phyloP scores from a whole-genome alignment of 164 flowering plant species.

The Piper longum region DNA sequence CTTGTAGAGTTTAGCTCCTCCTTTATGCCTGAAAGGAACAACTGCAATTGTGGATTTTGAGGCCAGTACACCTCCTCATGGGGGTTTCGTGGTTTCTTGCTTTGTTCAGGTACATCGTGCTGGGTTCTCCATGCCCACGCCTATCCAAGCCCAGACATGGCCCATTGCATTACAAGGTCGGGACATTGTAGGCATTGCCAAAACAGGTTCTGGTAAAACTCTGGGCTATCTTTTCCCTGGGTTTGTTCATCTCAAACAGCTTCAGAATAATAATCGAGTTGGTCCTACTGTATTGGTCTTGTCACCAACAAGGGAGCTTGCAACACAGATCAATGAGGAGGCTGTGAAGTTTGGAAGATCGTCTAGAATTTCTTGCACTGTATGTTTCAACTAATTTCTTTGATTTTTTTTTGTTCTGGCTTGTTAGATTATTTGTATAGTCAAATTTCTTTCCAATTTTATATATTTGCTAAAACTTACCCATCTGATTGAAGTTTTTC shows the following conservation, averaged over 20 bases:
- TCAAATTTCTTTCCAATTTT: too few species aligned
- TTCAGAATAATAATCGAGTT: slow-evolving; percentile 36
- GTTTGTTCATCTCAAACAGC: slow-evolving; percentile 58
- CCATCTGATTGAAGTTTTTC: too few species aligned
- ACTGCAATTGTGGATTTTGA: slow-evolving; percentile 1
- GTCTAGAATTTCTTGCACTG: slow-evolving; percentile 74
- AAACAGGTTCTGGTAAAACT: slow-evolving; percentile 96
- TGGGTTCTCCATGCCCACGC: slow-evolving; percentile 81
- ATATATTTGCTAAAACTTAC: too few species aligned
- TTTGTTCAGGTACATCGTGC: slow-evolving; percentile 53
- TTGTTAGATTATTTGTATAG: too few species aligned
- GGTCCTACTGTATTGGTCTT: slow-evolving; percentile 84
- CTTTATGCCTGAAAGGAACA: background rate
- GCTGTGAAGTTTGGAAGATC: slow-evolving; percentile 76
- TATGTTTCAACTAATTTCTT: slow-evolving; percentile 11
- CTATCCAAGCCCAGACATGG: slow-evolving; percentile 97
- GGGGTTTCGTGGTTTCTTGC: slow-evolving; percentile 5
- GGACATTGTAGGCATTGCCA: slow-evolving; percentile 87
- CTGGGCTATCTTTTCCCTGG: slow-evolving; percentile 80
- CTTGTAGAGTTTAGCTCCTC: slow-evolving; percentile 31
- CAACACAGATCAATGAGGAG: slow-evolving; percentile 87
- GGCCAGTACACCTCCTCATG: slow-evolving; percentile 6
- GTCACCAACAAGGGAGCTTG: slow-evolving; percentile 91
- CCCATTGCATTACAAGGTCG: slow-evolving; percentile 72
- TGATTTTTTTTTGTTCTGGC: background rate